Base-by-base conservation (phyloP, 2,329 filamentous ascomycete species). In the Diplodia scrobiculata region DNA sequence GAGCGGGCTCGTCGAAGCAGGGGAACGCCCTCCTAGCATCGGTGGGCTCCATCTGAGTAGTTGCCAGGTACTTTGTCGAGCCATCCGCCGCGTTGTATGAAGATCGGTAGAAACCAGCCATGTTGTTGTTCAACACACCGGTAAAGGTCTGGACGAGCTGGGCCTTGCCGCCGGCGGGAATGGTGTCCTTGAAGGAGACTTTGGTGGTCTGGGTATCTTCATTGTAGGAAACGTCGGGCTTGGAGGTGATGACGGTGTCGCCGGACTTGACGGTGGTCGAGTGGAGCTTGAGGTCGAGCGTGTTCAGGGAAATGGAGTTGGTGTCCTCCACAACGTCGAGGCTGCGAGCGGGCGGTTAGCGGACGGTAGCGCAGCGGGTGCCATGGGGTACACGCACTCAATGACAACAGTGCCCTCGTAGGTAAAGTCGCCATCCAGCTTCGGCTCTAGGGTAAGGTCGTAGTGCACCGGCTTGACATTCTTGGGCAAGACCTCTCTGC, bases 81-180 rank as follows among this genome's bases (percentile, higher is more conserved):
- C 94, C 94, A 73, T 95, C 87, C 58, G 86, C 80, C 68, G 87
- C 88, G 83, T 95, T 96, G 84, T 94, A 98, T 6, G 92, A 96
- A 1, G 92, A 97, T 67, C 94, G 88, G 81, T 98, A 98, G 85
- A 98, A 98, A 55, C 94, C 94, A 58, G 93, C 93, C 92, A 98
- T 96, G 80, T 95, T 94, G 77, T 96, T 91, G 78, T 96, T 97
- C 73, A 97, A 81, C 51, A 83, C 84, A 48, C 92, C 92, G 10
- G 86, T 88, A 79, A 96, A 97, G 71, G 85, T 89, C 73, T 92
- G 86, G 74, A 88, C 88, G 68, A 96, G 80, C 79, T 89, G 88
- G 21, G 90, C 91, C 82, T 92, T 93, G 73, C 86, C 84, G 27
- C 91, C 92, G 69, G 90, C 89, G 25, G 86, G 78, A 68, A 98